Conservation (phyloP, 768 basidiomycete species). For the Mycena floridula region DNA sequence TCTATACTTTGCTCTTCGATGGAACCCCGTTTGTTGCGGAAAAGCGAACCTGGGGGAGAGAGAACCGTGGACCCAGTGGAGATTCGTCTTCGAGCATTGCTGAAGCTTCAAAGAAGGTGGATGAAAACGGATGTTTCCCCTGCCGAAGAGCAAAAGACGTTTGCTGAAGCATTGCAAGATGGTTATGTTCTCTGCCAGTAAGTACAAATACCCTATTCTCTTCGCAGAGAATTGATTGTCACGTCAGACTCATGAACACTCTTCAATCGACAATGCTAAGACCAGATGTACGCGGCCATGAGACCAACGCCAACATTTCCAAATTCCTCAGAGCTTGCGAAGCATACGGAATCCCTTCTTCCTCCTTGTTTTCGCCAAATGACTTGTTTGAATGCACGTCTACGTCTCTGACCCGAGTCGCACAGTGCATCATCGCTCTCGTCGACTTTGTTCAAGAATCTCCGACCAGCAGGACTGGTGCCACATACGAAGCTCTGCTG, state of each 20-base stretch:
- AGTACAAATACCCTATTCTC: constrained; percentile 13
- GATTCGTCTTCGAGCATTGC: constrained; percentile 12
- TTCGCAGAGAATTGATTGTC: not conserved
- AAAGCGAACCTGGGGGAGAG: constrained; percentile 16
- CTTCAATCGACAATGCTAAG: constrained; percentile 39
- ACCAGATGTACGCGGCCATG: constrained; percentile 42
- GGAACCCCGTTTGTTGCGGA: constrained; percentile 14
- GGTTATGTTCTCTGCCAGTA: constrained; percentile 65
- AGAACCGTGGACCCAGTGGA: constrained; percentile 15
- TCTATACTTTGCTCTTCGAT: constrained; percentile 10
- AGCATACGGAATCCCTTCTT: constrained; percentile 34
- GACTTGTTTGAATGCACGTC: constrained; percentile 43
- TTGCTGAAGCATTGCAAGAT: constrained; percentile 54
- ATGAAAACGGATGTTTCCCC: constrained; percentile 3
- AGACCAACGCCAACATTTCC: constrained; percentile 44
- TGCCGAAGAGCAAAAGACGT: constrained; percentile 17
- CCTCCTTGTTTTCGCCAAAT: constrained; percentile 40
- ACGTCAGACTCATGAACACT: constrained; percentile 53
- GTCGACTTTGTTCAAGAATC: constrained; percentile 31
- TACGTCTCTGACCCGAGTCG: constrained; percentile 44
- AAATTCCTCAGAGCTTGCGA: constrained; percentile 48
- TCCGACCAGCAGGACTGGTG: not conserved
- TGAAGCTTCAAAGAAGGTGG: constrained; percentile 10
- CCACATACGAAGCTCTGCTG: not conserved
- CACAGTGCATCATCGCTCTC: constrained; percentile 43